These are phyloP conservation scores for Fagus sylvatica DNA, from an alignment of 306 rosid species.

Conservation along the genomic window DNA sequence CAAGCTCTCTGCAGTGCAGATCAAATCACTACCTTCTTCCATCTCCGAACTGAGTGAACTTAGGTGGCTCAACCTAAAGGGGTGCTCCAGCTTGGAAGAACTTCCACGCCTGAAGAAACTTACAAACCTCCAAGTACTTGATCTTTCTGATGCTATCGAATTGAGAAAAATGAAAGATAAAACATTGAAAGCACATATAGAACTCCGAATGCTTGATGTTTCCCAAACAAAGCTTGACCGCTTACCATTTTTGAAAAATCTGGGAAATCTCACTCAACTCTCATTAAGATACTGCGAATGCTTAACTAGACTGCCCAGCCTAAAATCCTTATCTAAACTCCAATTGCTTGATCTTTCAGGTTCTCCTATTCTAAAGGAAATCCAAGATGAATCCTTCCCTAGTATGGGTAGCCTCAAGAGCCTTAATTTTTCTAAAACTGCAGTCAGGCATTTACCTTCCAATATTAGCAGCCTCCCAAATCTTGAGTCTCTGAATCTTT, in stretches of 20 bases:
- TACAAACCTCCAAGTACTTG: conserved; percentile 26
- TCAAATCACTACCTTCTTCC: conserved; percentile 30
- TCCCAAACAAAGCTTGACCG: conserved; percentile 24
- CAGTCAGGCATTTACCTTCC: conserved; percentile 18
- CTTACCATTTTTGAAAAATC: conserved; percentile 22
- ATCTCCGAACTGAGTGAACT: conserved; percentile 20
- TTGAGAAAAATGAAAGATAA: conserved; percentile 19
- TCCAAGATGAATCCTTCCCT: conserved; percentile 11
- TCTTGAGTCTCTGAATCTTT: conserved; percentile 33
- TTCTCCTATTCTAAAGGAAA: conserved; percentile 15
- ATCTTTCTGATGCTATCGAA: conserved; percentile 40
- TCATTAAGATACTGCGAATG: conserved; percentile 3
- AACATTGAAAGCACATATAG: neutral
- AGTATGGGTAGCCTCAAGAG: conserved; percentile 15
- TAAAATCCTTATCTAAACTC: conserved; percentile 19
- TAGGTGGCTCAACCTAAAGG: conserved; percentile 31
- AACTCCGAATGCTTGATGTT: conserved; percentile 29
- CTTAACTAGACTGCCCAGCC: conserved; percentile 12
- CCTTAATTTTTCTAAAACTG: conserved; percentile 31
- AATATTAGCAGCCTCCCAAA: conserved; percentile 1
- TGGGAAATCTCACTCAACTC: conserved; percentile 18
- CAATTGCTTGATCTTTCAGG: conserved; percentile 38
- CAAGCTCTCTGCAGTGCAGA: conserved; percentile 30
- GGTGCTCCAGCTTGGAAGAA: conserved; percentile 18
- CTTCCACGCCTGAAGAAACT: conserved; percentile 19